Base-by-base conservation (phyloP, 345 rosid genomes). In the Bruguiera parviflora region DNA sequence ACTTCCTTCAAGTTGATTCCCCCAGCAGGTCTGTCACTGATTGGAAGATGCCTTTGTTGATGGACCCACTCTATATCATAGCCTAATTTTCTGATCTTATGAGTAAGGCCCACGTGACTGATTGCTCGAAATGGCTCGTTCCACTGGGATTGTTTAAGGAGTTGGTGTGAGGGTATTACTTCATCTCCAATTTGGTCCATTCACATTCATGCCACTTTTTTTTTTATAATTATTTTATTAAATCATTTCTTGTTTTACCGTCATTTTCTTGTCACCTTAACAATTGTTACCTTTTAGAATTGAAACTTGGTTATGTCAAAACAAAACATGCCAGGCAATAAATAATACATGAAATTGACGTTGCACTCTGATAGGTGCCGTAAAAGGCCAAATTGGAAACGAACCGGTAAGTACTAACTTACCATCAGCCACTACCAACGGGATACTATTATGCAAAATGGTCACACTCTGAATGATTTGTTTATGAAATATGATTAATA, bases 91-190 rank as follows among this genome's bases (percentile, higher is more conserved):
- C 63, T 75, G 75, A 75, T 75, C 75, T 77, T 32, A 33, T 27
- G 62, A 72, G 53, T 53, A 55, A 22, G 72, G 66, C 81, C 81
- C 83, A 81, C 87, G 68, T 27, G 68, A 61, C 53, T 68, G 77
- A 65, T 70, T 79, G 66, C 73, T 71, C 69, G 53, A 78, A 77
- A 28, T 73, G 53, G 58, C 59, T 70, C 69, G 52, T 78, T 73
- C 28, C 32, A 24, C 25, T 56, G 0, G 55, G 67, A 70, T 67
- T 66, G 76, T 71, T 73, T 39, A 8, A 8, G 3, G 4, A 67
- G 32, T 59, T 53, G 52, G 73, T 75, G 82, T 65, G 73, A 63
- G 74, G 78, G 74, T 58, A 53, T 67, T 66, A 19, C 68, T 65
- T 52, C 71, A 31, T 66, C 66, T 47, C 60, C 66, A 69, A 51